phyloP scores from a whole-genome alignment of 2,329 filamentous ascomycete genomes.

The Aureobasidium pullulans region DNA sequence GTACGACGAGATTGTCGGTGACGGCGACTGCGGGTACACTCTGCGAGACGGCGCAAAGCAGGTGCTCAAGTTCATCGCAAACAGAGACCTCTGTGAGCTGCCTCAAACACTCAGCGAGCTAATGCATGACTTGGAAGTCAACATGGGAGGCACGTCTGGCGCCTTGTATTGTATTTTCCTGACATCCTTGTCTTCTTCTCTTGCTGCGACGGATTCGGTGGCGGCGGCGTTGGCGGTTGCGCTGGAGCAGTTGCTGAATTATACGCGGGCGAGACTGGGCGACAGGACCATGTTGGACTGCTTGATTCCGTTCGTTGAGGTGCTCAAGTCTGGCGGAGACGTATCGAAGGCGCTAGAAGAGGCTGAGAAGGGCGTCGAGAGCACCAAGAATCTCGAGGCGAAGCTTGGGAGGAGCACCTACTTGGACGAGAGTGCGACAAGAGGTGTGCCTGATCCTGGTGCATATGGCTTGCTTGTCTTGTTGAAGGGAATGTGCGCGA shows the following conservation, averaged over 20 bases:
- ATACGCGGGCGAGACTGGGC: conserved; percentile 26
- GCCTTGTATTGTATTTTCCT: conserved; percentile 31
- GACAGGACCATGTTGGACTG: conserved; percentile 32
- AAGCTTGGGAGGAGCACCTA: conserved; percentile 29
- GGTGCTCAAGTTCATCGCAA: conserved; percentile 27
- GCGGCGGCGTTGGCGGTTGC: conserved; percentile 23
- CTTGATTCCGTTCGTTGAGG: conserved; percentile 29
- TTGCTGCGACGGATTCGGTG: conserved; percentile 20
- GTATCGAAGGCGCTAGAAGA: conserved; percentile 20
- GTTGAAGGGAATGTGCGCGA: conserved; percentile 25
- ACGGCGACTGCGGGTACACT: conserved; percentile 31
- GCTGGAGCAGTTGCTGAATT: conserved; percentile 25
- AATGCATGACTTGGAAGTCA: conserved; percentile 27
- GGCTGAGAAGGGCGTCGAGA: conserved; percentile 25
- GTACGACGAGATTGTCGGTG: conserved; percentile 31
- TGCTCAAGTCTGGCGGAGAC: conserved; percentile 19
- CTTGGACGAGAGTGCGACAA: conserved; percentile 29
- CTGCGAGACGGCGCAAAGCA: conserved; percentile 29
- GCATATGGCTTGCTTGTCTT: conserved; percentile 30
- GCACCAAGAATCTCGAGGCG: conserved; percentile 29
- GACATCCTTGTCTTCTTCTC: conserved; percentile 24
- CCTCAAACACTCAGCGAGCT: conserved; percentile 23
- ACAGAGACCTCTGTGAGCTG: conserved; percentile 23
- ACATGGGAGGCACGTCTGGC: conserved; percentile 30
- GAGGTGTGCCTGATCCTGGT: conserved; percentile 30